Evolutionary conservation across 1,284 basidiomycete species (phyloP).

Genomic region (Boletus semigastroideus): DNA sequence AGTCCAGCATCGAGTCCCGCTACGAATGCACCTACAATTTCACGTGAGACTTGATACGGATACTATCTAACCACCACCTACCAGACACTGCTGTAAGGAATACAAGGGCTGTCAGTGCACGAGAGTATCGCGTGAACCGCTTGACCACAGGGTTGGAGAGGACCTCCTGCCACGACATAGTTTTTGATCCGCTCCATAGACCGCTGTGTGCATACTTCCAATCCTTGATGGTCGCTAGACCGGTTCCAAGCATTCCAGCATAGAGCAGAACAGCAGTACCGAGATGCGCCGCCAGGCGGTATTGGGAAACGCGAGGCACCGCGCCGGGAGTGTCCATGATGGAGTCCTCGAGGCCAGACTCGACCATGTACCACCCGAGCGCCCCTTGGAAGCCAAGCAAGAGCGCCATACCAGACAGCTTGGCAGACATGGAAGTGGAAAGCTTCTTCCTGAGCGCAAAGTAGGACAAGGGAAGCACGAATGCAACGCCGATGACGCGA

Average conservation of each 20-base stretch:
- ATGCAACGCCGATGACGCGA: constrained; percentile 82
- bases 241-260: constrained; percentile 87
- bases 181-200: constrained; percentile 44
- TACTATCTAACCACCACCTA: constrained; percentile 32
- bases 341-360: constrained; percentile 88
- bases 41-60: constrained; percentile 6
- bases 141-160: constrained; percentile 58
- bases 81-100: constrained; percentile 91
- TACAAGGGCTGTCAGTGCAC: constrained; percentile 71
- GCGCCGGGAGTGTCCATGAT: constrained; percentile 80
- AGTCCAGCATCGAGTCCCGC: constrained; percentile 97
- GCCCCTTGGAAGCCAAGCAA: constrained; percentile 90
- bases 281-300: constrained; percentile 93
- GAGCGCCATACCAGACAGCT: constrained; percentile 69
- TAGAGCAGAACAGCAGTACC: constrained; percentile 90
- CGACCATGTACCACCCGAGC: constrained; percentile 99
- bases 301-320: constrained; percentile 94
- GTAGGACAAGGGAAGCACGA: constrained; percentile 79
- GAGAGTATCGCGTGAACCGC: constrained; percentile 61
- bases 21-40: constrained; percentile 87
- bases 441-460: constrained; percentile 73
- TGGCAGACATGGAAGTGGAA: constrained; percentile 57
- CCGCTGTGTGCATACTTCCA: constrained; percentile 65
- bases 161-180: constrained; percentile 48
- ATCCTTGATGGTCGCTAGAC: constrained; percentile 78